These are phyloP conservation scores for Neurospora crassa DNA, from an alignment of 2,329 filamentous ascomycete genomes.

Conservation along the genomic window DNA sequence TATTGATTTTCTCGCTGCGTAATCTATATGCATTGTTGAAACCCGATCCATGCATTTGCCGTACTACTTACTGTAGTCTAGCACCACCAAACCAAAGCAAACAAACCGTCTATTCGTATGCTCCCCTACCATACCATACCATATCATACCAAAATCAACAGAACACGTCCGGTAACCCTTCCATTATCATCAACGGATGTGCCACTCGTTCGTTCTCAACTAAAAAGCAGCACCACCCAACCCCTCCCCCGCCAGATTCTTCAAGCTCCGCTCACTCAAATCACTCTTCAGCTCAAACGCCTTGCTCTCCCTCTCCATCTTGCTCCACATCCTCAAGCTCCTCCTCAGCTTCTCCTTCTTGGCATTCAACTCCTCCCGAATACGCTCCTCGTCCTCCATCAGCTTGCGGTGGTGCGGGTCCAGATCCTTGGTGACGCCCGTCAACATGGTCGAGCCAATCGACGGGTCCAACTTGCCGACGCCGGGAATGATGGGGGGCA, in stretches of 20 bases:
- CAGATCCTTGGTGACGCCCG: constrained; percentile 42
- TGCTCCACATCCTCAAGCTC: constrained; percentile 43
- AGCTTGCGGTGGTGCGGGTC: constrained; percentile 45
- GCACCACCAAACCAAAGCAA: not conserved
- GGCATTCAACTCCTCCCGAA: constrained; percentile 40
- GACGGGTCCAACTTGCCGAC: constrained; percentile 40
- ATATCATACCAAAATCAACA: not conserved
- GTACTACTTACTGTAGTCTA: not conserved
- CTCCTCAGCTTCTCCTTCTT: constrained; percentile 47
- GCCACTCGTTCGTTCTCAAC: not conserved
- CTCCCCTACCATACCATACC: not conserved
- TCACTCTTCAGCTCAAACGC: constrained; percentile 47
- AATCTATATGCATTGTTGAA: not conserved
- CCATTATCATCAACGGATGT: not conserved
- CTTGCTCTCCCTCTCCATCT: constrained; percentile 43
- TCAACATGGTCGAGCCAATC: constrained; percentile 30
- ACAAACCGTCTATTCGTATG: not conserved
- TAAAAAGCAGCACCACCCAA: constrained; percentile 46
- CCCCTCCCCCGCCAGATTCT: constrained; percentile 47
- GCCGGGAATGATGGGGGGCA: constrained; percentile 43
- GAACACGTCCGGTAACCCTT: not conserved
- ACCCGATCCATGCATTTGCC: not conserved
- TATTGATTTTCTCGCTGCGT: not conserved
- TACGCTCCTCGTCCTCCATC: constrained; percentile 47
- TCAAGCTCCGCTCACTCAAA: constrained; percentile 45